These are phyloP conservation scores for Moesziomyces antarcticus DNA, from an alignment of 1,284 basidiomycete species.

Conservation along the genomic window DNA sequence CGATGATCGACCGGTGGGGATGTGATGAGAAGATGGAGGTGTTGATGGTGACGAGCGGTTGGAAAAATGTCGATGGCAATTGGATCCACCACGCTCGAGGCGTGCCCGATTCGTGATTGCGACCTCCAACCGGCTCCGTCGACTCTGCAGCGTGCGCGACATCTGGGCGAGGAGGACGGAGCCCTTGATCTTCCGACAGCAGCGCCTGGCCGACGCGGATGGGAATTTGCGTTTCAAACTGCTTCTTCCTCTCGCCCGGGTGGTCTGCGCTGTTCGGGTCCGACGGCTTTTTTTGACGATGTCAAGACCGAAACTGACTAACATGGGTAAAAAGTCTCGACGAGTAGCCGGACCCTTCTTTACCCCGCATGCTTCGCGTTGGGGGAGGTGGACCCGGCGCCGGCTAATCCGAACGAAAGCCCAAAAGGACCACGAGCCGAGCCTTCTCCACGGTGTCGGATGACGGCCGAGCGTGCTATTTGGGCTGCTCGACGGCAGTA, in stretches of 20 bases:
- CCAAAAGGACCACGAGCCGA: not conserved
- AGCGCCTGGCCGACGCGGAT: not conserved
- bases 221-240: conserved; percentile 11
- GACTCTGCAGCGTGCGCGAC: not conserved
- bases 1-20: conserved; percentile 6
- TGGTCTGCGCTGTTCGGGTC: conserved; percentile 19
- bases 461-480: not conserved
- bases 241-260: conserved; percentile 17
- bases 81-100: not conserved
- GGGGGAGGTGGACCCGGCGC: conserved; percentile 19
- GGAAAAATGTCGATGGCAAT: conserved; percentile 11
- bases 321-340: not conserved
- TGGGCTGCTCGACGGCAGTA: not conserved
- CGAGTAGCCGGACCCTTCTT: conserved; percentile 14
- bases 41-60: conserved; percentile 8
- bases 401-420: conserved; percentile 19
- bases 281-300: not conserved
- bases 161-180: not conserved
- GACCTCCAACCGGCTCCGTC: not conserved
- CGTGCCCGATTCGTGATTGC: not conserved
- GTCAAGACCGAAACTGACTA: not conserved
- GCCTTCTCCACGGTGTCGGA: not conserved
- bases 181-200: conserved; percentile 41
- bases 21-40: conserved; percentile 4
- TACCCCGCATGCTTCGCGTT: conserved; percentile 11